These are phyloP conservation scores for Aspergillus sp. DNA, from an alignment of 2,329 filamentous ascomycete genomes.

Conservation along the genomic window DNA sequence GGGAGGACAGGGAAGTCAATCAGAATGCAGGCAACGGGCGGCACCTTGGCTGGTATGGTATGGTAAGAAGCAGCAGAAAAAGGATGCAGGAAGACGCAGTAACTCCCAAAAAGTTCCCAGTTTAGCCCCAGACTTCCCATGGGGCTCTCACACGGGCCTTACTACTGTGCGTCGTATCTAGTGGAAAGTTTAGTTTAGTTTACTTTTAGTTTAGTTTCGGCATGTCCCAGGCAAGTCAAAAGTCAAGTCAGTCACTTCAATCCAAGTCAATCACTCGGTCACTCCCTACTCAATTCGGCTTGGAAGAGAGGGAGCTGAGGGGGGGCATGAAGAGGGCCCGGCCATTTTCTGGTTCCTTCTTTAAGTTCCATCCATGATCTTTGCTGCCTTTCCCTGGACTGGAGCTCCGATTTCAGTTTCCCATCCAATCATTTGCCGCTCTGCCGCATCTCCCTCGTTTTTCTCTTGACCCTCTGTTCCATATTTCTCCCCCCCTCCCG, in stretches of 20 bases:
- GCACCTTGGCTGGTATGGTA: slow-evolving; percentile 2
- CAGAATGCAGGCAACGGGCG: neutral
- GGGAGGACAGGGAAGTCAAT: neutral
- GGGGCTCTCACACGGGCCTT: slow-evolving; percentile 18
- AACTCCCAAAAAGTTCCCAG: neutral
- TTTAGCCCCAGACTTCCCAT: slow-evolving; percentile 16
- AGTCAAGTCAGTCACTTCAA: neutral
- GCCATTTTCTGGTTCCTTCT: slow-evolving; percentile 13
- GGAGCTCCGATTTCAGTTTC: slow-evolving; percentile 11
- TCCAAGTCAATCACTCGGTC: no score
- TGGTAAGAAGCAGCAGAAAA: neutral
- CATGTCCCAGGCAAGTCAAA: slow-evolving; percentile 14
- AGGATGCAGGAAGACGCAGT: neutral
- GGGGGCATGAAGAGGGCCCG: no score
- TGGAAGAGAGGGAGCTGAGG: no score
- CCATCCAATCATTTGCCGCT: slow-evolving; percentile 12
- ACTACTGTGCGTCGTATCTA: neutral
- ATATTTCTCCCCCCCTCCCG: neutral
- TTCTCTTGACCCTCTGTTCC: neutral
- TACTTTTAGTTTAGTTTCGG: slow-evolving; percentile 13
- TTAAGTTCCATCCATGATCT: slow-evolving; percentile 8
- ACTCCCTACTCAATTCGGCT: no score
- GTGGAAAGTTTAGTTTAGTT: slow-evolving; percentile 14
- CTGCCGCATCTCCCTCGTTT: neutral
- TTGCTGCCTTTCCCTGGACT: slow-evolving; percentile 7